Evolutionary conservation across 129 eudicot genomes (phyloP), one percentile per base, ranked within the genome.

Genomic region (Cynara cardunculus): DNA sequence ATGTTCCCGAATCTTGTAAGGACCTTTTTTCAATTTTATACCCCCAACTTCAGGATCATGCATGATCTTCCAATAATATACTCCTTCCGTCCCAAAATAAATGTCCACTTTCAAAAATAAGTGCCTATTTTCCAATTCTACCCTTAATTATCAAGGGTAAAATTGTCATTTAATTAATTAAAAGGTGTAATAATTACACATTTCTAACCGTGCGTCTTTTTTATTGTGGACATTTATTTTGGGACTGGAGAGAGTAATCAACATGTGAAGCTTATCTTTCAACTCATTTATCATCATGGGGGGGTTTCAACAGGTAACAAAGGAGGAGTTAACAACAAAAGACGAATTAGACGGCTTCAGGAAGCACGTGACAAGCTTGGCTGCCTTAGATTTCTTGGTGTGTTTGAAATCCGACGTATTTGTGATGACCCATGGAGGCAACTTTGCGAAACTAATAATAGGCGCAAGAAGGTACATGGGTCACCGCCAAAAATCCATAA

Each of bases 1-100:
- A 94, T 94, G 98, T 94, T 94, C 85, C 98, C 98, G 16, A 94
- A 94, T 90, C 94, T 91, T 77, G 98, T 94, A 81, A 89, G 93
- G 49, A 77, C 46, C 32, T 32, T 35, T 49, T 66, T 28, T 75
- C 30, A 31, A 18, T 62, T 78, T 37, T 25, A 39, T 62, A 19
- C 30, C 21, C 21, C 39, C 39, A 34, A 34, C 39, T 34, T 34
- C 7, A 34, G 1, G 39, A 34, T 6, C 9, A 34, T 34, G 39
- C 16, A 21, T 22, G 25, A 18, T 24, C n/a, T 21, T 7, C 24
- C 27, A n/a, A 31, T 24, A 21, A 31, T n/a, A 34, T 71, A 62
- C n/a, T n/a, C n/a, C n/a, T n/a, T n/a, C n/a, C n/a, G 5, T 65
- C 28, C 44, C 61, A 34, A 5, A 34, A 34, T 5, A 34, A 34